Evolutionary conservation across 2,329 filamentous ascomycete species (phyloP), one percentile per base, ranked within the genome.

Genomic region (Fusarium penzigii): DNA sequence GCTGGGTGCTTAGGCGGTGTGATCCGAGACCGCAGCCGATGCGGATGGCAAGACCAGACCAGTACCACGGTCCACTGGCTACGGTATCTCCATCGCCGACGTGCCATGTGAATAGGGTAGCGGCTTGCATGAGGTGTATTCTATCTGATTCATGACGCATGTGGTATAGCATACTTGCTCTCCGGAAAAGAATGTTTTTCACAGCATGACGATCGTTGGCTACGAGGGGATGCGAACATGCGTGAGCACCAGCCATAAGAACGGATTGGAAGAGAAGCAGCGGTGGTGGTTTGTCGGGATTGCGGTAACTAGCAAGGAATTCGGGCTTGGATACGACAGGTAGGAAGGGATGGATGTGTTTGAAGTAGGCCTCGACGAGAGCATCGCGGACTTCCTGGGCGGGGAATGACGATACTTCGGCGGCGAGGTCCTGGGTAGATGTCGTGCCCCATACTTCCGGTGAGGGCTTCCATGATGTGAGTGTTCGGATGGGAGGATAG

Each of bases 371-470:
- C 7, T 45, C 16, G 0, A 65, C 56, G 1, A 65, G 25, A 2
- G 62, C 62, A 46, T 65, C 62, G 2, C 62, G 58, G 2, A 65
- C 62, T n/a, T 65, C 53, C n/a, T 62, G 62, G 0, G 62, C 60
- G 0, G 62, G 62, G 9, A 65, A 65, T 0, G 62, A 65, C 1
- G 62, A 55, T 1, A 65, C 60, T 1, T 65, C 62, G 0, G 53
- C 55, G 0, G 62, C 62, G 1, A 65, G 41, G 1, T 64, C 62
- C 13, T 65, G 62, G 20, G 20, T 25, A 25, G 20, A 25, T 0
- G 55, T 47, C 5, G 64, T 53, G 2, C 61, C 59, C 62, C 62
- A 65, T 1, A 59, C 44, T 3, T 59, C 58, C 0, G 54, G 42
- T 11, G 50, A 53, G 0, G 62, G 62, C 20, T 65, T 65, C 62